Evolutionary conservation across 352 stramenopile species (phyloP), one percentile per base, ranked within the genome.

Genomic region (Phytophthora chlamydospora): DNA sequence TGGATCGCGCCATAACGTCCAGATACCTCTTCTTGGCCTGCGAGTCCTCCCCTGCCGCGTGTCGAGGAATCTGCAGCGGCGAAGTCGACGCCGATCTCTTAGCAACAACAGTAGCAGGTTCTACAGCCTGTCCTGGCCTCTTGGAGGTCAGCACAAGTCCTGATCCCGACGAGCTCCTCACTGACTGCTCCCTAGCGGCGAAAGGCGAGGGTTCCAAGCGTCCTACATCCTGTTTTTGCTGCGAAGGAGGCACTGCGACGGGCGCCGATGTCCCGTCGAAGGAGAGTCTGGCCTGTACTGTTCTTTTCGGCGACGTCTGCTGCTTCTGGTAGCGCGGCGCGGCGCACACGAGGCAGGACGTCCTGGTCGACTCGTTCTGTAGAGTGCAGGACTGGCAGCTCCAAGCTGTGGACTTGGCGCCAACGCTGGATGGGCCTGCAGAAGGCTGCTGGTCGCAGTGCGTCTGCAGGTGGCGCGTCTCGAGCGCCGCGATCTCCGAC

Each of bases 321-420:
- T 35, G 5, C 42, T 6, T 46, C 33, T 45, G 58, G 48, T 68
- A 88, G 8, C 71, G 68, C 12, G 73, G 73, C 35, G 85, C 90
- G 24, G 35, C 38, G 52, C 85, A 93, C 33, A 91, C 76, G 7
- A 58, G 58, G 56, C 85, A 93, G 1, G 62, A 48, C 12, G 40
- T 16, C 11, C 68, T 66, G 4, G 62, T 32, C 35, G 68, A 46
- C 11, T 66, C 64, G 52, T 93, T 93, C 33, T 71, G 49, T 24
- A 91, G 63, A 35, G 85, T 93, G 59, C 85, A 93, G 24, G 78
- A 89, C 32, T 60, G 68, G 57, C 82, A 91, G 41, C 42, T 77
- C 68, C 69, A 79, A 2, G 31, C 14, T 46, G 17, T 4, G 58
- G 41, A 17, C 46, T 33, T 32, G 55, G 40, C 36, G 33, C 54